phyloP scores from a whole-genome alignment of 2,329 filamentous ascomycete species.

The Plectosphaerella plurivora region DNA sequence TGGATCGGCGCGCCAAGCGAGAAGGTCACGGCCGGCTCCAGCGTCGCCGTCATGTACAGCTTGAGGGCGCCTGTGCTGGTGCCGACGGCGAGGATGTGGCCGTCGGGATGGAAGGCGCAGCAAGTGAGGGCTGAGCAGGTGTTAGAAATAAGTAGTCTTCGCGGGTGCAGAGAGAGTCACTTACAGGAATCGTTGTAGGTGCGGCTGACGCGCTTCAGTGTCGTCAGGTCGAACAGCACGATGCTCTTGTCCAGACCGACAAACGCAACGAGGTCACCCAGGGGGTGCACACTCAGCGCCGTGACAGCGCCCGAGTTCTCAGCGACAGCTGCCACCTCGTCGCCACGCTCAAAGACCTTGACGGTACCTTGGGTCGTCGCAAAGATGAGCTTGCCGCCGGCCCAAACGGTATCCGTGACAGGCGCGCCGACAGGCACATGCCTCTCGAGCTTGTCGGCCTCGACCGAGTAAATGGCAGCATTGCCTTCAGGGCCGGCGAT shows the following conservation, averaged over 20 bases:
- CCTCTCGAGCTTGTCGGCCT: constrained; percentile 62
- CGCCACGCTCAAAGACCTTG: constrained; percentile 72
- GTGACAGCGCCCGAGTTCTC: constrained; percentile 81
- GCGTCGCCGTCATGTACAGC: constrained; percentile 81
- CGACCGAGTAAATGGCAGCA: constrained; percentile 70
- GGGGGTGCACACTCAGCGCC: constrained; percentile 75
- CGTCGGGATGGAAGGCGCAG: constrained; percentile 90
- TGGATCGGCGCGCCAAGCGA: constrained; percentile 64
- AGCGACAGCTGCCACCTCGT: constrained; percentile 64
- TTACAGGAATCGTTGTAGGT: constrained; percentile 75
- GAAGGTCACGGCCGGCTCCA: constrained; percentile 73
- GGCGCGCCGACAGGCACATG: constrained; percentile 63
- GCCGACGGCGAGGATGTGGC: constrained; percentile 86
- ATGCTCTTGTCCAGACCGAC: constrained; percentile 91
- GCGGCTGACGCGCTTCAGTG: constrained; percentile 66
- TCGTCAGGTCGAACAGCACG: constrained; percentile 76
- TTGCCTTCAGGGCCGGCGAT: constrained; percentile 72
- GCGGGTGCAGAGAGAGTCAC: not conserved
- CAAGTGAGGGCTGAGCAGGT: constrained; percentile 59
- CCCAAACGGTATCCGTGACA: constrained; percentile 63
- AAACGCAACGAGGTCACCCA: constrained; percentile 77
- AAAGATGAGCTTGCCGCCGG: constrained; percentile 64
- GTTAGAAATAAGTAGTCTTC: constrained; percentile 19
- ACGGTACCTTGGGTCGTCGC: constrained; percentile 72
- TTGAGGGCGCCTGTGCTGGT: constrained; percentile 77